A percentile compares a stretch with the other conserved stretches of the same genome.
These are phyloP conservation scores for Hortiboletus rubellus DNA, from an alignment of 1,284 basidiomycete species.

Conservation along the genomic window DNA sequence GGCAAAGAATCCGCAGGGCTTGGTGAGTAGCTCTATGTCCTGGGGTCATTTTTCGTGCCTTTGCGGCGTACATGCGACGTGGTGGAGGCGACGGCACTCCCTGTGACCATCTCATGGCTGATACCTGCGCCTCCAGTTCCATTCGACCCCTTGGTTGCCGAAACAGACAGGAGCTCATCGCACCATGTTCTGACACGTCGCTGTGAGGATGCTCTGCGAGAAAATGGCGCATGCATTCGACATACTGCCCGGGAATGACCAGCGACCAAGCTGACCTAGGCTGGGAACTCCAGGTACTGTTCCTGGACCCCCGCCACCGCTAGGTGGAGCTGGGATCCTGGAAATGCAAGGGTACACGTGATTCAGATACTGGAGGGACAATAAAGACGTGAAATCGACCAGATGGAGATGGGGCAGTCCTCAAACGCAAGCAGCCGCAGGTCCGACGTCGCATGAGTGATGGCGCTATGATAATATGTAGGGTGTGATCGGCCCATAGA, in stretches of 20 bases:
- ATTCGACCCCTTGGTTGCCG: constrained; percentile 47
- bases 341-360: no score
- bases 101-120: constrained; percentile 37
- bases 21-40: constrained; percentile 44
- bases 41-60: constrained; percentile 32
- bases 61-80: constrained; percentile 48
- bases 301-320: no score
- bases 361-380: no score
- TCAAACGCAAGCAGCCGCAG: no score
- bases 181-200: constrained; percentile 71
- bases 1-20: constrained; percentile 81
- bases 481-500: no score
- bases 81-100: constrained; percentile 54
- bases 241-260: constrained; percentile 14
- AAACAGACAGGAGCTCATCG: constrained; percentile 74
- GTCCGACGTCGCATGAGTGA: no score
- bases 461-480: no score
- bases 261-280: no score
- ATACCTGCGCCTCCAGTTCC: constrained; percentile 26
- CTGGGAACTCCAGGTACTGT: no score
- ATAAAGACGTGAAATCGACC: no score
- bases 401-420: no score
- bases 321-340: no score
- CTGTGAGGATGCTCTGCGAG: constrained; percentile 44
- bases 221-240: constrained; percentile 19